phyloP scores from a whole-genome alignment of 371 early-diverging fungal genomes.

The Lichtheimia ramosa region DNA sequence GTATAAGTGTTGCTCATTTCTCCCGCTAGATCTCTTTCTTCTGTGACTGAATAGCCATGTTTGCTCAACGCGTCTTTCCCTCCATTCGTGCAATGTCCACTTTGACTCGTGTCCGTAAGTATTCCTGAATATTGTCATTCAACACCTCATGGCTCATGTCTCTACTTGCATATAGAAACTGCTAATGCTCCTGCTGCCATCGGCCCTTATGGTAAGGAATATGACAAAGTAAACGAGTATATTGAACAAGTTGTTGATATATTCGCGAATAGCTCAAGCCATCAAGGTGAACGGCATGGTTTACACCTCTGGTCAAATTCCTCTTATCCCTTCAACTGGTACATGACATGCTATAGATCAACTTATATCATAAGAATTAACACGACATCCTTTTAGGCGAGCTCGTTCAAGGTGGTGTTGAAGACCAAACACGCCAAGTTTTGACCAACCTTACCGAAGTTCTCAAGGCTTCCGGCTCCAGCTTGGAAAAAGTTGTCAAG shows the following conservation, averaged over 20 bases:
- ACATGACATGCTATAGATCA: background rate
- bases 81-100: slow-evolving; percentile 34
- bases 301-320: slow-evolving; percentile 83
- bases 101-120: slow-evolving; percentile 38
- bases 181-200: slow-evolving; percentile 71
- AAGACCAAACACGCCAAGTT: slow-evolving; percentile 76
- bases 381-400: slow-evolving; percentile 30
- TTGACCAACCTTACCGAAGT: slow-evolving; percentile 78
- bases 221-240: background rate
- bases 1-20: too few relatives aligned
- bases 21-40: too few relatives aligned
- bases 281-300: slow-evolving; percentile 84
- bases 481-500: slow-evolving; percentile 82
- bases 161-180: slow-evolving; percentile 45
- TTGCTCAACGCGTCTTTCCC: slow-evolving; percentile 22
- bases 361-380: background rate
- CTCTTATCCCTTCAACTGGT: slow-evolving; percentile 63
- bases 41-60: slow-evolving; percentile 7
- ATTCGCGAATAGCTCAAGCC: slow-evolving; percentile 64
- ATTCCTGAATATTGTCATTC: background rate
- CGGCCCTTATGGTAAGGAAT: slow-evolving; percentile 82
- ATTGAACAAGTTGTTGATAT: background rate
- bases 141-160: slow-evolving; percentile 1
- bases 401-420: slow-evolving; percentile 65
- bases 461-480: slow-evolving; percentile 73